These are phyloP conservation scores for Ziziphus jujuba DNA, from an alignment of 306 rosid genomes.

Conservation along the genomic window DNA sequence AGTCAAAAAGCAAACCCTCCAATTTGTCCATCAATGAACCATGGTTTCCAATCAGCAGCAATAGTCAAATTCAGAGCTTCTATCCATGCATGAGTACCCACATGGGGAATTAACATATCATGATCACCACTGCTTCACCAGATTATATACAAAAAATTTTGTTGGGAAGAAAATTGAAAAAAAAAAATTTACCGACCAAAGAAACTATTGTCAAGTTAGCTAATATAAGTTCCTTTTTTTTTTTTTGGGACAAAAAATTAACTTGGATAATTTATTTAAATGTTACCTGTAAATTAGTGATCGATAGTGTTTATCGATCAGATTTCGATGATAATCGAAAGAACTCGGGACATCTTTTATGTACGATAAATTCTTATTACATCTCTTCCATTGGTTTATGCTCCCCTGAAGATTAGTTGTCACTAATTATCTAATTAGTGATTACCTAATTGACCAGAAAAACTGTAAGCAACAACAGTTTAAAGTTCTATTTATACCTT, in stretches of 20 bases:
- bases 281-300: background rate
- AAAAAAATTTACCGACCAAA: no score
- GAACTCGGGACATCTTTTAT: background rate
- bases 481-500: slow-evolving; percentile 30
- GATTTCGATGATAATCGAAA: slow-evolving; percentile 17
- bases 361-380: slow-evolving; percentile 22
- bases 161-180: no score
- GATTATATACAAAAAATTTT: no score
- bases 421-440: no score
- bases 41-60: slow-evolving; percentile 37
- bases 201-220: no score
- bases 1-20: slow-evolving; percentile 36
- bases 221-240: no score
- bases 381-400: slow-evolving; percentile 24
- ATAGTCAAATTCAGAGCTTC: slow-evolving; percentile 34
- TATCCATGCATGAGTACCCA: slow-evolving; percentile 44
- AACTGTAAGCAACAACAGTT: background rate
- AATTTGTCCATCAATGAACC: slow-evolving; percentile 39
- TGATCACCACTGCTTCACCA: slow-evolving; percentile 39
- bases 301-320: background rate
- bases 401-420: slow-evolving; percentile 21
- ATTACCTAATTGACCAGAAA: background rate
- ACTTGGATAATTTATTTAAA: no score
- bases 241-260: no score
- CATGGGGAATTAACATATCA: slow-evolving; percentile 31